A percentile compares a stretch with the other conserved stretches of the same genome.
Conservation (phyloP, 1,139 yeast species). For the Pneumocystis murina region DNA sequence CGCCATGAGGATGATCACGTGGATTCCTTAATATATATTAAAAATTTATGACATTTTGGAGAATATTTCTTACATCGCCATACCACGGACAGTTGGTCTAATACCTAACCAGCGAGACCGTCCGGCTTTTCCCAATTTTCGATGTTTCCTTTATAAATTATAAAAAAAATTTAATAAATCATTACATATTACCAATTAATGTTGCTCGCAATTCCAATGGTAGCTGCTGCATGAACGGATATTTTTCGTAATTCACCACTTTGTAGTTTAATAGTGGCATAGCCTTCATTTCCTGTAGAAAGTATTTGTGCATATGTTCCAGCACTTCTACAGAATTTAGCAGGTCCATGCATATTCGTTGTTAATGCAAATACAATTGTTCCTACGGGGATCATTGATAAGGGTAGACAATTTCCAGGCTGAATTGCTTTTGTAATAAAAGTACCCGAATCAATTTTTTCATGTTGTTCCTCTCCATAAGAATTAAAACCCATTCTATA, state of each 20-base stretch:
- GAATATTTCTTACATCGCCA: constrained; percentile 46
- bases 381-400: constrained; percentile 85
- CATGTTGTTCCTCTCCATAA: constrained; percentile 79
- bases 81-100: constrained; percentile 94
- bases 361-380: constrained; percentile 82
- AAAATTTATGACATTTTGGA: background rate
- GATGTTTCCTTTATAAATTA: constrained; percentile 26
- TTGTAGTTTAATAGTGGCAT: constrained; percentile 67
- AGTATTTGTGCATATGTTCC: constrained; percentile 87
- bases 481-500: constrained; percentile 57
- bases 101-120: constrained; percentile 83
- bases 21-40: constrained; percentile 35
- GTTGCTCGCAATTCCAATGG: constrained; percentile 89
- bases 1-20: constrained; percentile 97
- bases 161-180: background rate
- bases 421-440: constrained; percentile 75
- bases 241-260: constrained; percentile 92
- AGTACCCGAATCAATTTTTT: constrained; percentile 76
- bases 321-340: constrained; percentile 81
- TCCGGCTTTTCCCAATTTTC: constrained; percentile 93
- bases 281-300: constrained; percentile 55
- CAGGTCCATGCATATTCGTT: constrained; percentile 62
- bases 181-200: constrained; percentile 54
- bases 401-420: constrained; percentile 89
- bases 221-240: constrained; percentile 74